Conservation (phyloP, 305 asterid genomes). For the Solanum hybrid region DNA sequence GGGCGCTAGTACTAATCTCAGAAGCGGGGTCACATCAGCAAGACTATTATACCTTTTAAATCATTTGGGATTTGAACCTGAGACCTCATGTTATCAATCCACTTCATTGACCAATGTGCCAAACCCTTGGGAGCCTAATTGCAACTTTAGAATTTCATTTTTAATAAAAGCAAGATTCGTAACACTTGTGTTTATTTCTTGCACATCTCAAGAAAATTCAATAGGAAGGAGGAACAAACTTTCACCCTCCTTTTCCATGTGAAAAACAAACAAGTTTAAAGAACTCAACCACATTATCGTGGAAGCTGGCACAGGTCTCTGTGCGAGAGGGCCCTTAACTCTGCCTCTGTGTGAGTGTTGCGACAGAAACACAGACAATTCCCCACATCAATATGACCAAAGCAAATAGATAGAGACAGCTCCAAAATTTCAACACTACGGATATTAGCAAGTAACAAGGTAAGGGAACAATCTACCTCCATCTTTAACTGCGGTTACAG, state of each 20-base stretch:
- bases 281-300: neutral
- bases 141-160: neutral
- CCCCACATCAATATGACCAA: neutral
- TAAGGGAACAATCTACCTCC: slow-evolving; percentile 53
- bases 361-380: neutral
- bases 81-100: neutral
- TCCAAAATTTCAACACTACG: neutral
- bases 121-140: neutral
- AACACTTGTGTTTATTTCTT: neutral
- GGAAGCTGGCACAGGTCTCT: neutral
- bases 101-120: neutral
- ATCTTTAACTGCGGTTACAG: slow-evolving; percentile 97
- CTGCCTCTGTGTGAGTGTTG: neutral
- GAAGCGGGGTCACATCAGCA: neutral
- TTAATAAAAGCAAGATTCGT: neutral
- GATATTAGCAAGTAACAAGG: neutral
- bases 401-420: neutral
- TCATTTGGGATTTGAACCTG: neutral
- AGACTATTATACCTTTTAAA: neutral
- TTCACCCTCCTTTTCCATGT: neutral
- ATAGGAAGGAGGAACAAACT: neutral
- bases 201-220: neutral
- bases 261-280: neutral
- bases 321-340: neutral
- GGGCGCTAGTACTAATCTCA: neutral